Percentiles rank a stretch among this genome's conserved stretches.
phyloP scores from a whole-genome alignment of 495 filamentous ascomycete genomes.

The Penicillium herquei region DNA sequence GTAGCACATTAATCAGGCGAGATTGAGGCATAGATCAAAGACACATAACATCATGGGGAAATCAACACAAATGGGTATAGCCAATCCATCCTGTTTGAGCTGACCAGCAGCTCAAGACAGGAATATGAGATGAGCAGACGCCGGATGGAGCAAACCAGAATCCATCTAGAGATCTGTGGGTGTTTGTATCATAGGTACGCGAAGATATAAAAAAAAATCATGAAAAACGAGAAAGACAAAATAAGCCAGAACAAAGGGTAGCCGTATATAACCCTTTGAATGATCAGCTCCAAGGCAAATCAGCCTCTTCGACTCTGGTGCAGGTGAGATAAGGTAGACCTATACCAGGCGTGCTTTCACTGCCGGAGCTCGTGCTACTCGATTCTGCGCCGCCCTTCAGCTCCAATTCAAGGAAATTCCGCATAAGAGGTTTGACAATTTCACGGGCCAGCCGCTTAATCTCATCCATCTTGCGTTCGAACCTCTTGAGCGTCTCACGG shows the following conservation, averaged over 20 bases:
- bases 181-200: too few relatives aligned
- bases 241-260: neutral
- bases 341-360: slow-evolving; percentile 22
- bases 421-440: slow-evolving; percentile 81
- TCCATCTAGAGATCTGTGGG: too few relatives aligned
- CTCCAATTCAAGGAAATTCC: slow-evolving; percentile 77
- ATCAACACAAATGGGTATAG: slow-evolving; percentile 6
- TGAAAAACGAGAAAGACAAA: neutral
- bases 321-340: slow-evolving; percentile 76
- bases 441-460: slow-evolving; percentile 79
- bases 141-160: too few relatives aligned
- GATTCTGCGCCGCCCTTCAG: slow-evolving; percentile 39
- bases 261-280: neutral
- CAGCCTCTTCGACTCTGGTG: slow-evolving; percentile 69
- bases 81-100: slow-evolving; percentile 2
- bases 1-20: slow-evolving; percentile 20
- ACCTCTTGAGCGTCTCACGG: slow-evolving; percentile 73
- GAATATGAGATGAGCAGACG: too few relatives aligned
- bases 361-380: neutral
- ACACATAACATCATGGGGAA: slow-evolving; percentile 19
- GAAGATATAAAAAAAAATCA: neutral
- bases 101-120: slow-evolving; percentile 17
- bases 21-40: slow-evolving; percentile 13
- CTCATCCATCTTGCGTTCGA: slow-evolving; percentile 84
- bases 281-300: slow-evolving; percentile 70